phyloP scores from a whole-genome alignment of 2,329 filamentous ascomycete genomes.

The Colletotrichum lentis region DNA sequence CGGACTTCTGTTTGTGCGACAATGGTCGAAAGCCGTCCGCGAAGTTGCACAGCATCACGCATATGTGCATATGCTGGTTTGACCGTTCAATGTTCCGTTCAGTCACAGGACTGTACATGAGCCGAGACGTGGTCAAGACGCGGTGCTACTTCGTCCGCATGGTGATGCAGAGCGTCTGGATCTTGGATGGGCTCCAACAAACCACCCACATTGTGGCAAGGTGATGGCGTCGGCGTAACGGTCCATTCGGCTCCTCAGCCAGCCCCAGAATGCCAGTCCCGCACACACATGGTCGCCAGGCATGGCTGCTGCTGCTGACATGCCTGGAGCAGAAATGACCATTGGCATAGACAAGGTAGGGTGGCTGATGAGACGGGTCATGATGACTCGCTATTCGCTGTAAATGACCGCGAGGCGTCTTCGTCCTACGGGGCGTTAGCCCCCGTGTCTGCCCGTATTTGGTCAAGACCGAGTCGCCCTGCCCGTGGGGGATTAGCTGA shows the following conservation, averaged over 20 bases:
- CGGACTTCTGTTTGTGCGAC: neutral
- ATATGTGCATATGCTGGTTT: slow-evolving; percentile 25
- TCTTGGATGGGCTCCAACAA: neutral
- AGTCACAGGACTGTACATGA: neutral
- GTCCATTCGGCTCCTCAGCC: neutral
- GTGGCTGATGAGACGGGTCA: slow-evolving; percentile 6
- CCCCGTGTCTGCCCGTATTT: slow-evolving; percentile 23
- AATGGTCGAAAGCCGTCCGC: neutral
- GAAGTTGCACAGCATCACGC: neutral
- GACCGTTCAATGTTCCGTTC: slow-evolving; percentile 10
- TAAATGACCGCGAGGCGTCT: slow-evolving; percentile 26
- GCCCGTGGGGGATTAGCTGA: neutral
- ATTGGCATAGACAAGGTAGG: neutral
- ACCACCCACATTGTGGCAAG: neutral
- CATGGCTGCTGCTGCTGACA: neutral
- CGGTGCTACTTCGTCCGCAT: neutral
- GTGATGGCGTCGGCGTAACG: neutral
- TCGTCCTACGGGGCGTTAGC: slow-evolving; percentile 19
- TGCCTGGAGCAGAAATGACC: neutral
- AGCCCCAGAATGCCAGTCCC: no score
- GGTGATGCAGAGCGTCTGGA: neutral
- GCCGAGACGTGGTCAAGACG: neutral
- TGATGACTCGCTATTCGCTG: slow-evolving; percentile 33
- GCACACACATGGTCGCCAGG: neutral
- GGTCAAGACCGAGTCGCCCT: slow-evolving; percentile 15